These are phyloP conservation scores for Trichophyton simii DNA, from an alignment of 2,329 filamentous ascomycete species.

Conservation along the genomic window DNA sequence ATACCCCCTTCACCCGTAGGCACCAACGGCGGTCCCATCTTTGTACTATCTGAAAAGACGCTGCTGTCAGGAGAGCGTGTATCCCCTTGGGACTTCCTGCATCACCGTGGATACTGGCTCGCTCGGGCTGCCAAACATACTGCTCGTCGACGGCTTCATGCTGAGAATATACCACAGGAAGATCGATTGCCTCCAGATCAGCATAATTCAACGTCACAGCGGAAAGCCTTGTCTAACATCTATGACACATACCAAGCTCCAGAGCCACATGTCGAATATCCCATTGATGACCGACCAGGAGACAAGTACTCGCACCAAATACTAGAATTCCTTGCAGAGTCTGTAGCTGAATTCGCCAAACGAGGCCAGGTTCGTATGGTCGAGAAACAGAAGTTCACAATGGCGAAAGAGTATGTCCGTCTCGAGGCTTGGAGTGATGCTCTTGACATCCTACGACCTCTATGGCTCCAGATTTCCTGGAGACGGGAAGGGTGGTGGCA, in stretches of 20 bases:
- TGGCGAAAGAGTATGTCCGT: conserved; percentile 43
- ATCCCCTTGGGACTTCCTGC: conserved; percentile 47
- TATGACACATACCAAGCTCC: conserved; percentile 52
- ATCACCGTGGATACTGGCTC: conserved; percentile 53
- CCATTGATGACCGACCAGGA: conserved; percentile 31
- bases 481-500: conserved; percentile 48
- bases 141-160: conserved; percentile 38
- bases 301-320: conserved; percentile 44
- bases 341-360: conserved; percentile 40
- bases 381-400: conserved; percentile 43
- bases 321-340: conserved; percentile 34
- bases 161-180: conserved; percentile 46
- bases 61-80: conserved; percentile 37
- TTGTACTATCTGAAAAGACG: conserved; percentile 40
- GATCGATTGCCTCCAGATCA: conserved; percentile 44
- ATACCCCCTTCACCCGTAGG: conserved; percentile 12
- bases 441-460: conserved; percentile 37
- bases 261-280: conserved; percentile 45
- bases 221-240: conserved; percentile 39
- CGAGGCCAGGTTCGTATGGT: conserved; percentile 43
- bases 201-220: conserved; percentile 38
- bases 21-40: conserved; percentile 23
- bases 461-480: conserved; percentile 49
- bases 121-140: conserved; percentile 42
- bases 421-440: conserved; percentile 40